Percentiles rank a stretch among this genome's conserved stretches.
Evolutionary conservation across 306 rosid species (phyloP).

Genomic region (Quercus parvula): DNA sequence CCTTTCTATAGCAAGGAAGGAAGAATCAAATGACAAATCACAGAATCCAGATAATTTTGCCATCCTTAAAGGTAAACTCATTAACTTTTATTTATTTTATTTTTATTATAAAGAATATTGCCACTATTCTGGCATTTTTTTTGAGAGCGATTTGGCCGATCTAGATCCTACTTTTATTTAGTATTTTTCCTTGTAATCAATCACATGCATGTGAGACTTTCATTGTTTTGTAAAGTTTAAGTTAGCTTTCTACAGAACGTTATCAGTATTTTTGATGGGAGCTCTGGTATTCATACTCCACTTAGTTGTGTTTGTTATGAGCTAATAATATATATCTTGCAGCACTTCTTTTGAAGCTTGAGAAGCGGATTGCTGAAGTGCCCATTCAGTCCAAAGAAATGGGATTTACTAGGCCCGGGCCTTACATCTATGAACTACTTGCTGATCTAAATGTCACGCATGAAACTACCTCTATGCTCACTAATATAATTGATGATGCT

Average conservation of each 20-base stretch:
- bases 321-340: constrained; percentile 36
- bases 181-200: constrained; percentile 19
- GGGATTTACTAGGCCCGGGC: constrained; percentile 89
- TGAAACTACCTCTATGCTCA: constrained; percentile 57
- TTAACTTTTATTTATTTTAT: constrained; percentile 10
- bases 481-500: constrained; percentile 50
- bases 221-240: constrained; percentile 12
- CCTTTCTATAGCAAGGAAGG: constrained; percentile 65
- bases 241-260: constrained; percentile 12
- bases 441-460: constrained; percentile 79
- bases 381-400: constrained; percentile 78
- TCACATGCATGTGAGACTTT: background rate
- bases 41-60: constrained; percentile 80
- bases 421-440: constrained; percentile 71
- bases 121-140: constrained; percentile 4
- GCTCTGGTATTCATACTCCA: constrained; percentile 9
- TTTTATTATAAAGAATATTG: constrained; percentile 14
- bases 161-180: constrained; percentile 15
- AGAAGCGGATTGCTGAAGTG: constrained; percentile 84
- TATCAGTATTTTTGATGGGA: constrained; percentile 7
- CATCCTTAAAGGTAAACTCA: constrained; percentile 70
- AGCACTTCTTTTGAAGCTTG: constrained; percentile 94
- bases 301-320: background rate
- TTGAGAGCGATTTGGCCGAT: background rate
- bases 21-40: constrained; percentile 67